Evolutionary conservation across 345 rosid genomes (phyloP).

Genomic region (Odontarrhena argentea): DNA sequence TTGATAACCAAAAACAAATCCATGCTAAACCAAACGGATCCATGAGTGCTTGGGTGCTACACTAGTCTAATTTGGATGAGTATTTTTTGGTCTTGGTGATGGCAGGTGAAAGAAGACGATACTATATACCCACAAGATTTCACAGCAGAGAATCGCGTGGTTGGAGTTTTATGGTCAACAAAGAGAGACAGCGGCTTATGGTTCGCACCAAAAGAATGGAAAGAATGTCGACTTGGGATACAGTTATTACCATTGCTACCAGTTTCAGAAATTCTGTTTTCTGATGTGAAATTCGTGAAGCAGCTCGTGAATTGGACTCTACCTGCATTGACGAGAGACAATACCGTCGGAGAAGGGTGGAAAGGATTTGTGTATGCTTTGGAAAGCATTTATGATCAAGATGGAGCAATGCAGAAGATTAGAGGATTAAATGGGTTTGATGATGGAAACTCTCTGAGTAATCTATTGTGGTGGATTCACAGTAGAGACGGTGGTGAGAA

Average conservation of each 20-base stretch:
- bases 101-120: slow-evolving; percentile 74
- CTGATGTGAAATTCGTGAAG: slow-evolving; percentile 55
- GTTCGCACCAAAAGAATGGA: slow-evolving; percentile 85
- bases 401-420: slow-evolving; percentile 64
- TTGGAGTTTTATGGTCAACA: slow-evolving; percentile 86
- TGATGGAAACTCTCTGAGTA: slow-evolving; percentile 79
- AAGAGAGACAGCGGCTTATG: slow-evolving; percentile 91
- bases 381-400: slow-evolving; percentile 72
- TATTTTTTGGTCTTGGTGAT: slow-evolving; percentile 45
- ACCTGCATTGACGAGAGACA: slow-evolving; percentile 68
- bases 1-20: background rate
- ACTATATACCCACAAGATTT: slow-evolving; percentile 58
- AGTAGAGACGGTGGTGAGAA: slow-evolving; percentile 56
- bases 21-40: background rate
- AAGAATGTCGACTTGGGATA: slow-evolving; percentile 85
- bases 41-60: background rate
- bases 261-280: slow-evolving; percentile 68
- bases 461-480: slow-evolving; percentile 92
- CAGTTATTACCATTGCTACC: slow-evolving; percentile 79
- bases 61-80: background rate
- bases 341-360: slow-evolving; percentile 83
- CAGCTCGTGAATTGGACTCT: slow-evolving; percentile 82
- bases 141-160: slow-evolving; percentile 72
- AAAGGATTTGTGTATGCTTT: slow-evolving; percentile 85
- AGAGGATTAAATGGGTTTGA: slow-evolving; percentile 57